A percentile compares a stretch with the other conserved stretches of the same genome.
phyloP scores from a whole-genome alignment of 106 monocot genomes.

The Dactylorhiza incarnata region DNA sequence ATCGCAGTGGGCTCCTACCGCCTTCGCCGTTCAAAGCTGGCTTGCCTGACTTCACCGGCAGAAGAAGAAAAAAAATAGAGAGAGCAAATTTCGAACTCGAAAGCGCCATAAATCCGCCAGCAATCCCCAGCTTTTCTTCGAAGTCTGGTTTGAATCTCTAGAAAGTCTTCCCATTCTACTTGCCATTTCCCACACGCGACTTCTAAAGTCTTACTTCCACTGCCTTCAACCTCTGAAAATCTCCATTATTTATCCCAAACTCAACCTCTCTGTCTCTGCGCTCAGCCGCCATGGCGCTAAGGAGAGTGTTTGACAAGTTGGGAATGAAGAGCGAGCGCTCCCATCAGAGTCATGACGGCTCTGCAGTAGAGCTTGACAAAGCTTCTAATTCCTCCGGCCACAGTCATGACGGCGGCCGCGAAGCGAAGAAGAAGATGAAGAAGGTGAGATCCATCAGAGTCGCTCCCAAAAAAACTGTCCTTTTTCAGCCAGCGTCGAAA shows the following conservation, averaged over 20 bases:
- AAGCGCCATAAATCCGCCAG: neutral
- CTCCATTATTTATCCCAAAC: neutral
- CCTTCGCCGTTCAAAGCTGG: neutral
- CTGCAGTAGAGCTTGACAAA: neutral
- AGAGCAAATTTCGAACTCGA: neutral
- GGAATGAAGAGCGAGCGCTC: neutral
- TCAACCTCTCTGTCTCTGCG: neutral
- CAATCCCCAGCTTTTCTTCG: neutral
- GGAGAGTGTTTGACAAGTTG: conserved; percentile 6
- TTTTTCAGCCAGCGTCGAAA: neutral
- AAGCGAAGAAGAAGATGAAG: conserved; percentile 24
- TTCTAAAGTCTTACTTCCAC: neutral
- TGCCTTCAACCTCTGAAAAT: neutral
- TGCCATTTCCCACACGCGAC: neutral
- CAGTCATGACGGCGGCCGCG: neutral
- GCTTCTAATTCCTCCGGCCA: neutral
- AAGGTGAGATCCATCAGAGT: conserved; percentile 13
- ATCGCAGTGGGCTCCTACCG: neutral
- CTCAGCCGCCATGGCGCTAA: neutral
- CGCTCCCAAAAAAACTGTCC: neutral
- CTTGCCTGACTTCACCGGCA: neutral
- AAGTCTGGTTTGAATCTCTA: neutral
- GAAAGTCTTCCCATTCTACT: neutral
- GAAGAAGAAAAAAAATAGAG: neutral
- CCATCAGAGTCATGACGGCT: too few relatives aligned